Evolutionary conservation across 169 alveolate species (phyloP).

Genomic region (Eimeria praecox): DNA sequence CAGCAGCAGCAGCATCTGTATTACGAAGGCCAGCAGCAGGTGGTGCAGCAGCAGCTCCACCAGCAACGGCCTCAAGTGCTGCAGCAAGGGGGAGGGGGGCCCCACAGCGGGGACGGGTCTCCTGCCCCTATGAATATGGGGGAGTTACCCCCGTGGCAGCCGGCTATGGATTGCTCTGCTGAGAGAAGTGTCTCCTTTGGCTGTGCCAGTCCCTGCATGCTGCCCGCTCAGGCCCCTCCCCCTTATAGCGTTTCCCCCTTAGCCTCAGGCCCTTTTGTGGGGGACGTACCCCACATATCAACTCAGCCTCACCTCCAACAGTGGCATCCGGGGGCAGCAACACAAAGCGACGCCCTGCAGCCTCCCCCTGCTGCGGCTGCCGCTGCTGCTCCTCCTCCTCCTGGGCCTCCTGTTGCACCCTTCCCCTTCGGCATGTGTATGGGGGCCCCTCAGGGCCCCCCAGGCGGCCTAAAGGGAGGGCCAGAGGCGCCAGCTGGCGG

Average conservation of each 20-base stretch:
- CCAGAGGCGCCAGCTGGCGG: slow-evolving; percentile 38
- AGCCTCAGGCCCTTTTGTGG: slow-evolving; percentile 8
- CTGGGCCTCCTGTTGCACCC: slow-evolving; percentile 4
- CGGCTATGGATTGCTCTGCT: neutral
- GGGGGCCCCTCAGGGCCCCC: slow-evolving; percentile 56
- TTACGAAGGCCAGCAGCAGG: slow-evolving; percentile 62
- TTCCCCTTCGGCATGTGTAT: slow-evolving; percentile 58
- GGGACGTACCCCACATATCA: neutral
- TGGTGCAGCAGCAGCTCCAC: slow-evolving; percentile 65
- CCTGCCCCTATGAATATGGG: slow-evolving; percentile 16
- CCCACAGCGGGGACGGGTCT: slow-evolving; percentile 26
- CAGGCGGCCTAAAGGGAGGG: slow-evolving; percentile 23
- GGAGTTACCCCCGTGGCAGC: slow-evolving; percentile 44
- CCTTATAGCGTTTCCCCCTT: slow-evolving; percentile 28
- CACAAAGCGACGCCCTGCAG: slow-evolving; percentile 22
- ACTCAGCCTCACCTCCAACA: slow-evolving; percentile 14
- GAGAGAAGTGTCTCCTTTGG: neutral
- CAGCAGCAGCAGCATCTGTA: slow-evolving; percentile 52
- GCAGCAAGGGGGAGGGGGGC: slow-evolving; percentile 17
- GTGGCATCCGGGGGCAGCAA: slow-evolving; percentile 12
- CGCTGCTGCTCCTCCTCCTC: neutral
- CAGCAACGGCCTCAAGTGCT: slow-evolving; percentile 47
- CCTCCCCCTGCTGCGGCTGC: slow-evolving; percentile 36
- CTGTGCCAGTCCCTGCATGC: slow-evolving; percentile 33
- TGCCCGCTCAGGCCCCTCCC: slow-evolving; percentile 61